Percentiles rank a stretch among this genome's conserved stretches.
Conservation (phyloP, 2,329 filamentous ascomycete genomes). For the Colletotrichum acutatum region DNA sequence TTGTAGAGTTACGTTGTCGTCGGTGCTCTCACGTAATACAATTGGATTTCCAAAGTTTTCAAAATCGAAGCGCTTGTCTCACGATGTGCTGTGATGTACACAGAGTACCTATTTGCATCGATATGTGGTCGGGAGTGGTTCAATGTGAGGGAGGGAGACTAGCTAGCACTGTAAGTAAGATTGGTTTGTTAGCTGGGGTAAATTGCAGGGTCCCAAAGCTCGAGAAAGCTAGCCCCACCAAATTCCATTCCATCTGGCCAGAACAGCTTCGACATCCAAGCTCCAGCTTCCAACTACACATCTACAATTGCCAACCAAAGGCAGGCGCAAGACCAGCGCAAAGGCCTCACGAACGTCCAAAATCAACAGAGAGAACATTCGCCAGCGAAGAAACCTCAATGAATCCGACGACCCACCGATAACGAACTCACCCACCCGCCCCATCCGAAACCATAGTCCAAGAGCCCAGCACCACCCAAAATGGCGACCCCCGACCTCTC, state of each 20-base stretch:
- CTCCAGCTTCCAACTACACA: neutral
- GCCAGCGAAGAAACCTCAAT: neutral
- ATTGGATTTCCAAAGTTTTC: constrained; percentile 23
- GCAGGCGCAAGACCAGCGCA: constrained; percentile 24
- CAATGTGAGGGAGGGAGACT: neutral
- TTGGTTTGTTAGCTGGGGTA: neutral
- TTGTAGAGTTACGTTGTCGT: constrained; percentile 61
- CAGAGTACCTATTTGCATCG: neutral
- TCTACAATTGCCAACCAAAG: neutral
- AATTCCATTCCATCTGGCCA: constrained; percentile 24
- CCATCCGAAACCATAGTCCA: neutral
- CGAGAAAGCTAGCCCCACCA: constrained; percentile 24
- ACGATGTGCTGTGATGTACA: neutral
- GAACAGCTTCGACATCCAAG: constrained; percentile 12
- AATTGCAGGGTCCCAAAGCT: constrained; percentile 7
- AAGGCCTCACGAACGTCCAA: neutral
- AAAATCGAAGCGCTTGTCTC: neutral
- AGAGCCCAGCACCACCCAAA: neutral
- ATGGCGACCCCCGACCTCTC: constrained; percentile 56
- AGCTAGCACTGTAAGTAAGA: neutral
- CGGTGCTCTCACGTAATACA: constrained; percentile 29
- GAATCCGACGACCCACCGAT: neutral
- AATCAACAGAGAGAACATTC: fast-evolving
- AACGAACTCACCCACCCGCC: neutral
- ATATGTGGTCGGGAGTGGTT: neutral